Evolutionary conservation across 2,329 filamentous ascomycete species (phyloP), one percentile per base, ranked within the genome.

Genomic region (Pseudogymnoascus sp.): DNA sequence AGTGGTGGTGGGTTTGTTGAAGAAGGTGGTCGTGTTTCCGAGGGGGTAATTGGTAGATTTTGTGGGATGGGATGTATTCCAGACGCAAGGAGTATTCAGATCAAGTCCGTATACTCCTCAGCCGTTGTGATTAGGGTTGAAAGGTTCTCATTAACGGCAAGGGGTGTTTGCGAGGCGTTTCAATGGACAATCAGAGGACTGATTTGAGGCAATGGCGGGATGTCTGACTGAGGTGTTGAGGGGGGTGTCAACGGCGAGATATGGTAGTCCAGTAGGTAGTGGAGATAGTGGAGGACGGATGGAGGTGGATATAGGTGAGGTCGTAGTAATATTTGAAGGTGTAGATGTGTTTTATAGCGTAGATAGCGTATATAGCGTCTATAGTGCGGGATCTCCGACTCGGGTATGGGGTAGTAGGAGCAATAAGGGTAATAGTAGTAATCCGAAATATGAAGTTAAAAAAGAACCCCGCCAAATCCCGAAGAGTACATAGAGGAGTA

Each of bases 1-100:
- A 50, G 50, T 10, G 36, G 36, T 19, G 36, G 36, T 40, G 17
- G 17, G 35, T n/a, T 36, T 13, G 38, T 42, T 21, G 19, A 23
- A 47, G 19, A 19, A 19, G 9, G 31, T 33, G 31, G 9, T 33
- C 8, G 28, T 33, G 9, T 11, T 26, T 5, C n/a, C 11, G 10
- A 26, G 35, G 61, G 61, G 61, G 61, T 67, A 4, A 13, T 47
- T 6, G 21, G 21, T 47, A 6, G 21, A n/a, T 47, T 21, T 47
- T 13, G 44, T 50, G 44, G 44, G 44, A 3, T 50, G 44, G 44
- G 44, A 15, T 63, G 69, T 69, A 74, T 74, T 80, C 80, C 81
- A 83, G 82, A 84, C 82, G 82, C 82, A 84, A 84, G 82, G 82
- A 84, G 82, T 83, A 83, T 82, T 81, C 81, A 83, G 81, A 81